Evolutionary conservation across 2,329 filamentous ascomycete genomes (phyloP).

Genomic region (Metarhizium album): DNA sequence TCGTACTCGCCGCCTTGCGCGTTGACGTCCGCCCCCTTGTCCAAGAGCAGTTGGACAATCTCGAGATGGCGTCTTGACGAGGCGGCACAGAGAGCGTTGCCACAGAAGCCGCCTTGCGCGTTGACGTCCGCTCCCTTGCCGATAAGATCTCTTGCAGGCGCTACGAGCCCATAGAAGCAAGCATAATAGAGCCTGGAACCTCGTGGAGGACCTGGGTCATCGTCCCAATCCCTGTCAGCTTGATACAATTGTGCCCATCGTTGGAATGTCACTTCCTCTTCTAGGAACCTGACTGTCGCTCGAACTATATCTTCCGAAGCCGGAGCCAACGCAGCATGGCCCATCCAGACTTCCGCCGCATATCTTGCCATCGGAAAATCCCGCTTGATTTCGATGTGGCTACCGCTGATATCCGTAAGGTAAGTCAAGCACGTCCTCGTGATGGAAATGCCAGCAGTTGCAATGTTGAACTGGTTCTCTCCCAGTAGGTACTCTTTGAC

Average conservation of each 20-base stretch:
- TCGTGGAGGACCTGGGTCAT: slow-evolving; percentile 4
- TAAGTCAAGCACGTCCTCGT: slow-evolving; percentile 14
- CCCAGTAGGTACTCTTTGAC: slow-evolving; percentile 15
- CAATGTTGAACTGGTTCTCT: neutral
- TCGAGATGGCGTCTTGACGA: neutral
- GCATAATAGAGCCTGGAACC: slow-evolving; percentile 9
- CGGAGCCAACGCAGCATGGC: slow-evolving; percentile 5
- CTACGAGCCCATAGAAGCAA: slow-evolving; percentile 6
- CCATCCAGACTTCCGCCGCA: slow-evolving; percentile 12
- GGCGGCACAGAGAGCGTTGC: neutral
- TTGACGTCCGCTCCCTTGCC: neutral
- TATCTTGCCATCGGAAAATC: slow-evolving; percentile 12
- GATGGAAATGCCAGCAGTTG: slow-evolving; percentile 10
- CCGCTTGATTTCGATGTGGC: neutral
- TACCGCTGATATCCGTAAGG: slow-evolving; percentile 8
- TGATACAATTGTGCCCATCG: slow-evolving; percentile 9
- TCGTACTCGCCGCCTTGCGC: slow-evolving; percentile 1
- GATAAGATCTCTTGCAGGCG: slow-evolving; percentile 4
- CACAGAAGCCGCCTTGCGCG: neutral
- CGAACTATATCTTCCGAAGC: slow-evolving; percentile 2
- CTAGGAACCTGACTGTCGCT: slow-evolving; percentile 7
- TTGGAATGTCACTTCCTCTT: slow-evolving; percentile 6
- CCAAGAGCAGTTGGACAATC: neutral
- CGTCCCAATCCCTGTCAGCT: neutral
- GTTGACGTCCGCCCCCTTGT: slow-evolving; percentile 8